phyloP scores from a whole-genome alignment of 108 stramenopile genomes.

The Nitzschia sp. region DNA sequence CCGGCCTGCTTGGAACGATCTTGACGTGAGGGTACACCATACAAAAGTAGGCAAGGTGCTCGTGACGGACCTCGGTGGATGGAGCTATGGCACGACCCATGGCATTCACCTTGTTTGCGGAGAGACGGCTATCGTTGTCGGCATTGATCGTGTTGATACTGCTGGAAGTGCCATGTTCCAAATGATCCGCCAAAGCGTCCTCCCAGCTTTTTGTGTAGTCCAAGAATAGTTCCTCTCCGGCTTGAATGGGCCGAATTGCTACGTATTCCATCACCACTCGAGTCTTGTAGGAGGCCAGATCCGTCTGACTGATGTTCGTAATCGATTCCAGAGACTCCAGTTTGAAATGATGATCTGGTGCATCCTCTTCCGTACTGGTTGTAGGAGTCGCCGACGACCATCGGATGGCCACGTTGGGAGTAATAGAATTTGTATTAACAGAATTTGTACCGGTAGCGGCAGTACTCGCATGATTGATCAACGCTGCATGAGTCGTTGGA shows the following conservation, averaged over 20 bases:
- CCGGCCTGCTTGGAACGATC: background rate
- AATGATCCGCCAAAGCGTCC: conserved; percentile 18
- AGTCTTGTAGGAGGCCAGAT: conserved; percentile 2
- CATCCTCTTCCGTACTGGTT: conserved; percentile 18
- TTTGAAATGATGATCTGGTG: background rate
- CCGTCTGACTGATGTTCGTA: background rate
- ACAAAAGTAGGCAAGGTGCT: conserved; percentile 1
- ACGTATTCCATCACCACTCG: conserved; percentile 30
- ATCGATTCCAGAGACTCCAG: background rate
- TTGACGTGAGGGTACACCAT: conserved; percentile 5
- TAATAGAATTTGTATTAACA: no score
- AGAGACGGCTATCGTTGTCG: background rate
- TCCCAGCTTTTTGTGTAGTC: conserved; percentile 43
- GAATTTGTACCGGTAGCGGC: no score
- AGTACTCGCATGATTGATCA: conserved; percentile 54
- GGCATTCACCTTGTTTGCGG: background rate
- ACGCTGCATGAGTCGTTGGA: conserved; percentile 55
- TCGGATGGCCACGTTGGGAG: conserved; percentile 24
- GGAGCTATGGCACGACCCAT: background rate
- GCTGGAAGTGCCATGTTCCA: background rate
- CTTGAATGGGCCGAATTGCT: conserved; percentile 27
- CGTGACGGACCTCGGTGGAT: background rate
- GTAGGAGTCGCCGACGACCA: background rate
- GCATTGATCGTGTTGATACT: background rate
- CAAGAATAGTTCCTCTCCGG: conserved; percentile 31